Evolutionary conservation across 768 basidiomycete species (phyloP), one percentile per base, ranked within the genome.

Genomic region (Rhizopogon rudus): DNA sequence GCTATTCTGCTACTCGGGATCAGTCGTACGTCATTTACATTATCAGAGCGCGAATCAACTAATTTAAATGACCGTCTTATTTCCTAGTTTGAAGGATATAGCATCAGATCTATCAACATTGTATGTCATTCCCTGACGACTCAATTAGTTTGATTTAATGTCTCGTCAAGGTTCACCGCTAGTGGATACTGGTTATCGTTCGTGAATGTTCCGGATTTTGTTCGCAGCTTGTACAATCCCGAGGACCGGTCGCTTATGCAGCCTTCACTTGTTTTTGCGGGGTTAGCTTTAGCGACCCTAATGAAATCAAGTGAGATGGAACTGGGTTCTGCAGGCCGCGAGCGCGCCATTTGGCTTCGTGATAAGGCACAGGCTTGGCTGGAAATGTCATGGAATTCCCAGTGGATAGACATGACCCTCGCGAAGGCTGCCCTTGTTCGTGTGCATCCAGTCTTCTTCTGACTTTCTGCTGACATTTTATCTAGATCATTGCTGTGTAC

Each of bases 241-340:
- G 75, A 76, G n/a, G 72, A 78, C 29, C 80, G 85, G 13, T 64
- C 75, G 20, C 69, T 68, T 13, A 81, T 90, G 57, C 88, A 90
- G 58, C 88, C 90, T 6, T 77, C 88, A 0, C 80, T 92, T 55
- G 77, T 91, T 44, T 76, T 84, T 31, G 78, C 88, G 2, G 78
- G 77, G 6, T 73, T 91, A 33, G 90, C 90, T 1, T 75, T 91
- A 72, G 80, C 87, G 0, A 83, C 75, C 35, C 75, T 92, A 12
- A 83, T 89, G 78, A 79, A 80, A 59, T 89, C 88, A 1, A 89
- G 88, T 63, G 81, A 85, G 61, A 63, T 81, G 41, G 87, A 86
- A 61, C 70, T 74, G 13, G 80, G 85, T 7, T 65, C 68, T 3
- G 60, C 63, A 3, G 88, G 88, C 5, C 76, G 87, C 42, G 68